Conservation (phyloP, 768 basidiomycete species). For the Leccinum barrowsii region DNA sequence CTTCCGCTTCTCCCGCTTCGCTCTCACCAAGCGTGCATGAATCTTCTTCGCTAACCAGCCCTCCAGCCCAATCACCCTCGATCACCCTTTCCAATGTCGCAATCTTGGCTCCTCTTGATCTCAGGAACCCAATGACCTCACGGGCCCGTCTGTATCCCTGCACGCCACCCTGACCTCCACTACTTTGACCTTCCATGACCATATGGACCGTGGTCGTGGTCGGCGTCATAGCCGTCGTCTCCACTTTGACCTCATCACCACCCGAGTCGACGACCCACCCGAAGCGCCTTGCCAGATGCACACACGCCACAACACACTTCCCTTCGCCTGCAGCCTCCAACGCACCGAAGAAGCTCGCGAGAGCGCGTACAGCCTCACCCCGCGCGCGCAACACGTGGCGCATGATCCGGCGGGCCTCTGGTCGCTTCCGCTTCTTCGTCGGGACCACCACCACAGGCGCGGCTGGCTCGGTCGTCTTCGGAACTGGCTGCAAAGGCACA, state of each 20-base stretch:
- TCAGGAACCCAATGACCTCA: slow-evolving; percentile 74
- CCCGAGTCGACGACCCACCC: slow-evolving; percentile 27
- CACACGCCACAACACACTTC: slow-evolving; percentile 44
- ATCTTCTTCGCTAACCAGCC: slow-evolving; percentile 54
- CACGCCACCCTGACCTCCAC: slow-evolving; percentile 3
- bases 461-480: slow-evolving; percentile 35
- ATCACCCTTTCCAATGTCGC: slow-evolving; percentile 42
- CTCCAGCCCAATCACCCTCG: slow-evolving; percentile 67
- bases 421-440: slow-evolving; percentile 35
- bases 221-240: slow-evolving; percentile 17
- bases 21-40: slow-evolving; percentile 18
- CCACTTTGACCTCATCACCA: slow-evolving; percentile 29
- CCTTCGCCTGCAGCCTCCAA: slow-evolving; percentile 47
- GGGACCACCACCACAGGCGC: slow-evolving; percentile 3
- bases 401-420: slow-evolving; percentile 80
- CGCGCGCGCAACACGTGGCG: slow-evolving; percentile 86
- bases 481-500: not conserved
- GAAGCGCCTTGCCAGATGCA: slow-evolving; percentile 46
- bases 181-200: not conserved
- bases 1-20: slow-evolving; percentile 19
- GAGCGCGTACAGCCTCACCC: slow-evolving; percentile 73
- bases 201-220: slow-evolving; percentile 21
- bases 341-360: slow-evolving; percentile 69
- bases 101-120: slow-evolving; percentile 69
- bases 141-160: slow-evolving; percentile 60